Evolutionary conservation across 2,329 filamentous ascomycete species (phyloP).

Genomic region (Ophiostoma quercus): DNA sequence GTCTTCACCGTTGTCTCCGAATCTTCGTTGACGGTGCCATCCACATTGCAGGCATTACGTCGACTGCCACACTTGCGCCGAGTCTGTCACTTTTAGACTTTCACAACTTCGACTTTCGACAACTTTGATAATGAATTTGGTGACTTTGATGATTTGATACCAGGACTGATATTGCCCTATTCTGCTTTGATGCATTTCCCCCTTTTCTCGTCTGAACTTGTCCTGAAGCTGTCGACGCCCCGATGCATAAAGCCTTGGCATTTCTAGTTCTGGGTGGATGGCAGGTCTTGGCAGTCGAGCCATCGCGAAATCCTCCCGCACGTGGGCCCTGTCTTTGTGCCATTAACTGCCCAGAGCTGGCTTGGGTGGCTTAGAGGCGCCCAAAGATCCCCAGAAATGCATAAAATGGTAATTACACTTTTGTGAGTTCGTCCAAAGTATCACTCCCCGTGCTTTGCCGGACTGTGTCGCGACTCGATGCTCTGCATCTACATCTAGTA

Average conservation of each 20-base stretch:
- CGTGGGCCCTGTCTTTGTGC: constrained; percentile 8
- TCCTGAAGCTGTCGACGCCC: background rate
- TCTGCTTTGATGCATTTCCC: constrained; percentile 4
- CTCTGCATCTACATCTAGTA: no score
- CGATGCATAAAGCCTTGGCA: constrained; percentile 6
- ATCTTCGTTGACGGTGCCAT: background rate
- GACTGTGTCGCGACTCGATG: background rate
- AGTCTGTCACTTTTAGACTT: background rate
- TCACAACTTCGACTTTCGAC: background rate
- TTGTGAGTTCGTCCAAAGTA: background rate
- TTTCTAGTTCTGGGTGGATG: background rate
- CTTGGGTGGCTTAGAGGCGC: no score
- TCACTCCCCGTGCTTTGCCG: background rate
- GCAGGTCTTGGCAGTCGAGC: constrained; percentile 3
- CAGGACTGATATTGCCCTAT: background rate
- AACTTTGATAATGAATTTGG: background rate
- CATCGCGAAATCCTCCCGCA: constrained; percentile 9
- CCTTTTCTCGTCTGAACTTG: background rate
- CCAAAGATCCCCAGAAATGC: background rate
- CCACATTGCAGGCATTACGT: background rate
- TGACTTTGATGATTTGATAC: no score
- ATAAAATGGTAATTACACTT: constrained; percentile 2
- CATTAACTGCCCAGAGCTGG: background rate
- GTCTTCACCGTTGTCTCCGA: background rate
- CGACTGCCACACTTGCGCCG: background rate